These are phyloP conservation scores for Umbellularia californica DNA, from an alignment of 164 flowering plant species.

Conservation along the genomic window DNA sequence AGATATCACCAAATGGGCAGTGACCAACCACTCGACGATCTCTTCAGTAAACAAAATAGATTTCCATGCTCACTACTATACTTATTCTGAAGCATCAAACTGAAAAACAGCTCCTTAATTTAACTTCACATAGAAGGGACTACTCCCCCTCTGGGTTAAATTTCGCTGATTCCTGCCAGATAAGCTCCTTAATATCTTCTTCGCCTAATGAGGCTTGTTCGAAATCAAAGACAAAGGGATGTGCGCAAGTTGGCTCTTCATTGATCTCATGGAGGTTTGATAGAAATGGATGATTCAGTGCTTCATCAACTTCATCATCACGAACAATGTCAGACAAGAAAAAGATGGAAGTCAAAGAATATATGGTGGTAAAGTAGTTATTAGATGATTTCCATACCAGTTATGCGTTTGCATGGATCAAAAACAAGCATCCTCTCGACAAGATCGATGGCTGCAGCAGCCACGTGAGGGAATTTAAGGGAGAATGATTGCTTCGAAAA, in stretches of 20 bases:
- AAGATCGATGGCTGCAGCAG: constrained; percentile 76
- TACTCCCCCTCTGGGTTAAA: constrained; percentile 47
- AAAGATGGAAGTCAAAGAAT: background rate
- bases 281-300: constrained; percentile 74
- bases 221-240: constrained; percentile 73
- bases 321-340: background rate
- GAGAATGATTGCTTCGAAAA: constrained; percentile 50
- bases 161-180: constrained; percentile 63
- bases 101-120: background rate
- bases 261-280: constrained; percentile 83
- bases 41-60: background rate
- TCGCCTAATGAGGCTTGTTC: constrained; percentile 63
- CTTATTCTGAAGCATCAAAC: background rate
- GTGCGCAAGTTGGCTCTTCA: constrained; percentile 75
- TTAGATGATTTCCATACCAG: constrained; percentile 38
- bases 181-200: constrained; percentile 80
- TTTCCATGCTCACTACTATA: background rate
- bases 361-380: background rate
- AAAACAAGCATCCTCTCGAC: constrained; percentile 89
- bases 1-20: background rate
- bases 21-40: background rate
- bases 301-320: constrained; percentile 64
- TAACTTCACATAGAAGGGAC: background rate
- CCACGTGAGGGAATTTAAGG: constrained; percentile 49
- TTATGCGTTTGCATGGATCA: constrained; percentile 87